phyloP scores from a whole-genome alignment of 805 yeast species.

The Pichia sporocuriosa region DNA sequence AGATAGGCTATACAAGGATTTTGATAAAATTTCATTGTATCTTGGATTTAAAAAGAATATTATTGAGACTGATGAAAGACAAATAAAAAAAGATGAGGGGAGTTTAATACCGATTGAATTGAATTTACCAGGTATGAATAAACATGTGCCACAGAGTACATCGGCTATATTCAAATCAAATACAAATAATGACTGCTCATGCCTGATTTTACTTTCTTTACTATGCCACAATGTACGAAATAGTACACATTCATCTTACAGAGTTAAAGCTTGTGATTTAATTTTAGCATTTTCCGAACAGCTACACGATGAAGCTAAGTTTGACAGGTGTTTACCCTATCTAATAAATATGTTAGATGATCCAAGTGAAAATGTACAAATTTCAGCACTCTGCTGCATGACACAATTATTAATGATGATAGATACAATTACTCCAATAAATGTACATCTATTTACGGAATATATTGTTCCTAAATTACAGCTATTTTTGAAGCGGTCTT shows the following conservation, averaged over 20 bases:
- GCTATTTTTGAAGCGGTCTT: conserved; percentile 34
- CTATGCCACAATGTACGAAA: conserved; percentile 56
- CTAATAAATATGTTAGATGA: conserved; percentile 69
- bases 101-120: conserved; percentile 35
- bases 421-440: conserved; percentile 61
- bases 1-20: conserved; percentile 51
- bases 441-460: conserved; percentile 72
- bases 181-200: conserved; percentile 36
- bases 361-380: conserved; percentile 54
- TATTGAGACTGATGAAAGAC: conserved; percentile 11
- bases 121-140: conserved; percentile 46
- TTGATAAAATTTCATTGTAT: conserved; percentile 40
- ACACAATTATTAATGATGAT: conserved; percentile 65
- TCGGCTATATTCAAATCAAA: conserved; percentile 22
- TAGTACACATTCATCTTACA: conserved; percentile 50
- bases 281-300: conserved; percentile 70
- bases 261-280: conserved; percentile 68
- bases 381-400: conserved; percentile 54
- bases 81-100: conserved; percentile 12
- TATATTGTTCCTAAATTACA: conserved; percentile 69
- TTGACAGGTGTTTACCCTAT: conserved; percentile 82
- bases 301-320: conserved; percentile 72
- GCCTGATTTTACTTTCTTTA: conserved; percentile 51
- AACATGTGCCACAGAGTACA: conserved; percentile 37
- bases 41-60: conserved; percentile 31